These are phyloP conservation scores for Cercospora sojina DNA, from an alignment of 2,329 filamentous ascomycete genomes.

Conservation along the genomic window DNA sequence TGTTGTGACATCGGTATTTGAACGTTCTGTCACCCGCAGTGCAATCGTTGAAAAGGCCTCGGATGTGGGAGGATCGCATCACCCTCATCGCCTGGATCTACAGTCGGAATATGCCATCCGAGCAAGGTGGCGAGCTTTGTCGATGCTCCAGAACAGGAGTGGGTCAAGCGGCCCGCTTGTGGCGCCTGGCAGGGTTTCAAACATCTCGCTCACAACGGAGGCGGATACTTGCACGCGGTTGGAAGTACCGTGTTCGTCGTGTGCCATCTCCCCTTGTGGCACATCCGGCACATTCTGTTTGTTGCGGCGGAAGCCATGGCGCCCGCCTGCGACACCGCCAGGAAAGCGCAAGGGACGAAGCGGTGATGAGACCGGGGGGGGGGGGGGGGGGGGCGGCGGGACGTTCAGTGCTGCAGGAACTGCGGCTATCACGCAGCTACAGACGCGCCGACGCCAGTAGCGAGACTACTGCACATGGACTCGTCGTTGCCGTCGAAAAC, in stretches of 20 bases:
- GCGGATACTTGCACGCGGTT: background rate
- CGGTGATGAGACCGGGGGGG: background rate
- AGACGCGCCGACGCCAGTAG: background rate
- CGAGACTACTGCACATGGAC: background rate
- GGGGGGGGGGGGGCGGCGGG: no score
- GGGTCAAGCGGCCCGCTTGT: background rate
- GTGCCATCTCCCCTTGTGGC: background rate
- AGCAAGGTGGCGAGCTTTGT: background rate
- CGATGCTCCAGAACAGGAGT: background rate
- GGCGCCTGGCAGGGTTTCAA: background rate
- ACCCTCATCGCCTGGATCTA: background rate
- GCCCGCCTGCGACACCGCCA: background rate
- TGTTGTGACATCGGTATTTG: background rate
- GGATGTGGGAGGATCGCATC: background rate
- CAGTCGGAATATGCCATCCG: background rate
- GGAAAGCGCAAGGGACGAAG: background rate
- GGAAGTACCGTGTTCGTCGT: background rate
- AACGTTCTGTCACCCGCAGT: background rate
- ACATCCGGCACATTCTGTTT: background rate
- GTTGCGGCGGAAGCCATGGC: background rate
- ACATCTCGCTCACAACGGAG: background rate
- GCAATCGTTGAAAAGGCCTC: background rate
- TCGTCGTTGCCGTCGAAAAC: background rate
- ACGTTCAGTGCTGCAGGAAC: background rate
- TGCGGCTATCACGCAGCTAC: background rate